Percentiles rank a stretch among this genome's conserved stretches.
These are phyloP conservation scores for Allium fistulosum DNA, from an alignment of 106 monocot genomes.

Conservation along the genomic window DNA sequence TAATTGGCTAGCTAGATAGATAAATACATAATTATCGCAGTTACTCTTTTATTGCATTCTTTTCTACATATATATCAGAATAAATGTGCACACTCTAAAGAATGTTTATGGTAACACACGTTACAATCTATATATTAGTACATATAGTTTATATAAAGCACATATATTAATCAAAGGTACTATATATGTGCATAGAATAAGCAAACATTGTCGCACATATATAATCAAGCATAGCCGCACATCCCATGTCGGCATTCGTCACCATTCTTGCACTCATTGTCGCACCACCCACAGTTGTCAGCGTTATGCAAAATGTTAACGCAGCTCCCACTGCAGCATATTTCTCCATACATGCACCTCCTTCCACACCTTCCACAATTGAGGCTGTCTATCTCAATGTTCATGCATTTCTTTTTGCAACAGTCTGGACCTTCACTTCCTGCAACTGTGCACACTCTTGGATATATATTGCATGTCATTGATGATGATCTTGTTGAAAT, in stretches of 20 bases:
- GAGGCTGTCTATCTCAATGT: constrained; percentile 20
- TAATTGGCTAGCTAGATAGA: too few relatives aligned
- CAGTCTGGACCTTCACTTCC: constrained; percentile 33
- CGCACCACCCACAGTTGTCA: constrained; percentile 28
- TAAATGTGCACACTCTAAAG: too few relatives aligned
- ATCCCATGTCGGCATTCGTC: constrained; percentile 28
- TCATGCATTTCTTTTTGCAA: constrained; percentile 29
- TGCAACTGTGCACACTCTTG: constrained; percentile 14
- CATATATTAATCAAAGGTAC: too few relatives aligned
- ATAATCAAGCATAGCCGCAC: constrained; percentile 22
- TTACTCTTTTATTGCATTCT: too few relatives aligned
- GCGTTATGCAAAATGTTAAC: constrained; percentile 21
- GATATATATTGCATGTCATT: constrained; percentile 28
- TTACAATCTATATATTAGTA: neutral
- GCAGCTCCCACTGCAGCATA: constrained; percentile 29
- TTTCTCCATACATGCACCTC: constrained; percentile 27
- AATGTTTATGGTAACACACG: too few relatives aligned
- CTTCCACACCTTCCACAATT: constrained; percentile 38
- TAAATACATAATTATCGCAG: too few relatives aligned
- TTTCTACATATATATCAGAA: too few relatives aligned
- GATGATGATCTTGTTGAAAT: too few relatives aligned
- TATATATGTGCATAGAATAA: neutral
- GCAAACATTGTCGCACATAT: neutral
- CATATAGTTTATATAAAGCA: too few relatives aligned
- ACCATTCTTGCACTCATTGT: constrained; percentile 21